Conservation (phyloP, 768 basidiomycete species). For the Tricholoma terreum region DNA sequence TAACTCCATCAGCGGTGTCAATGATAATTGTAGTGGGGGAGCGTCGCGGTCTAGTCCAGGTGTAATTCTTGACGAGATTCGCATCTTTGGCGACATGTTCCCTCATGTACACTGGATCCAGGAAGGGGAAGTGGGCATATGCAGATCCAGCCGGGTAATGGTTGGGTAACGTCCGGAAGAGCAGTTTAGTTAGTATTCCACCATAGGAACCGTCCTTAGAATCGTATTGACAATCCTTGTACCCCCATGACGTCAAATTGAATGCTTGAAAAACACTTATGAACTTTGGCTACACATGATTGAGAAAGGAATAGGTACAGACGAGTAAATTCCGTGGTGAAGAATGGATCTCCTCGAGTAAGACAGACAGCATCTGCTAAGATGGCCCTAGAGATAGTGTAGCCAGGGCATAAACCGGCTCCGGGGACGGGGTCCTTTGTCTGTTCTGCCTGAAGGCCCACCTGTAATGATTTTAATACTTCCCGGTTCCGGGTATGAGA, state of each 20-base stretch:
- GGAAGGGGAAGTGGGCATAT: conserved; percentile 82
- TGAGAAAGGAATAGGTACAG: conserved; percentile 20
- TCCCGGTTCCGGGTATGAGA: background rate
- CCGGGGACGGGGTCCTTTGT: conserved; percentile 62
- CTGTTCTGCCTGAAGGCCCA: conserved; percentile 72
- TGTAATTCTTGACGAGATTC: conserved; percentile 44
- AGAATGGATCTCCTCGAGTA: conserved; percentile 75
- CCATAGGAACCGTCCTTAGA: conserved; percentile 68
- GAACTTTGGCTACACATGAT: background rate
- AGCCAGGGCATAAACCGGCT: conserved; percentile 78
- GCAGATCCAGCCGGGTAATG: conserved; percentile 62
- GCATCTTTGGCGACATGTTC: conserved; percentile 31
- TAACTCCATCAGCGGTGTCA: conserved; percentile 31
- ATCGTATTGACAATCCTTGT: conserved; percentile 64
- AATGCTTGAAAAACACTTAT: conserved; percentile 39
- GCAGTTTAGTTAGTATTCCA: conserved; percentile 68
- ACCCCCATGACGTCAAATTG: conserved; percentile 81
- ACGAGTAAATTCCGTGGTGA: conserved; percentile 79
- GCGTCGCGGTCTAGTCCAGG: conserved; percentile 50
- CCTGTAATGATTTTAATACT: conserved; percentile 27
- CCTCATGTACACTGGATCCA: conserved; percentile 54
- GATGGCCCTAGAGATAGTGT: conserved; percentile 83
- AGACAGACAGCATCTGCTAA: conserved; percentile 75
- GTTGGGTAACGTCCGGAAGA: conserved; percentile 69
- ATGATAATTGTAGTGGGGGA: conserved; percentile 24